Conservation (phyloP, 2,329 filamentous ascomycete species). For the Zopfia rhizophila region DNA sequence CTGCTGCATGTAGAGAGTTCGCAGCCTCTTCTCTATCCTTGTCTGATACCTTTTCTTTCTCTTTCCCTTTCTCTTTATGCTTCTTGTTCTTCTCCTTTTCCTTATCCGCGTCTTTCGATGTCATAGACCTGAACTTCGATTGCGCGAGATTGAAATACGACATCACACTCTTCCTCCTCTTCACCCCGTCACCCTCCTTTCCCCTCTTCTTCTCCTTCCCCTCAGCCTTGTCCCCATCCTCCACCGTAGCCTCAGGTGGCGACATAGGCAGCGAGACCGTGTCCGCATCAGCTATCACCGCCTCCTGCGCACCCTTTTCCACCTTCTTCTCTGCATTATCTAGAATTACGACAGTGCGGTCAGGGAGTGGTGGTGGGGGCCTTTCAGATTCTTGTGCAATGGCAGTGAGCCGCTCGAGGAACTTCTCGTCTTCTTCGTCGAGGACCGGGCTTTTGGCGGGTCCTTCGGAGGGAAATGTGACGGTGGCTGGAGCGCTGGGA, state of each 20-base stretch:
- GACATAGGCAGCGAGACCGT: conserved; percentile 63
- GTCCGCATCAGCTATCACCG: conserved; percentile 57
- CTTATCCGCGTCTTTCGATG: conserved; percentile 42
- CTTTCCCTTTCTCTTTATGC: conserved; percentile 34
- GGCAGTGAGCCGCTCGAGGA: conserved; percentile 63
- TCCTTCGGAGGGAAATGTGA: conserved; percentile 40
- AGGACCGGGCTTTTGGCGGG: conserved; percentile 56
- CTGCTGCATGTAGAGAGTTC: conserved; percentile 45
- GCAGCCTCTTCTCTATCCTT: conserved; percentile 50
- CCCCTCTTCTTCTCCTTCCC: conserved; percentile 42
- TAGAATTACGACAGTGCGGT: conserved; percentile 43
- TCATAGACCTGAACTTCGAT: conserved; percentile 42
- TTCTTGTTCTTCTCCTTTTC: conserved; percentile 44
- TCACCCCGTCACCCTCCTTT: conserved; percentile 25
- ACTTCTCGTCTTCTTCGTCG: conserved; percentile 70
- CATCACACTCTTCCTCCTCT: conserved; percentile 52
- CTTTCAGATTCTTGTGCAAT: conserved; percentile 53
- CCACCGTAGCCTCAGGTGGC: conserved; percentile 49
- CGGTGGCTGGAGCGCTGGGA: conserved; percentile 27
- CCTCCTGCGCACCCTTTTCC: conserved; percentile 58
- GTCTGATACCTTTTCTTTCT: conserved; percentile 43
- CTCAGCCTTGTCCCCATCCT: conserved; percentile 39
- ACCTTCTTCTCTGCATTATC: conserved; percentile 48
- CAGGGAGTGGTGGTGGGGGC: conserved; percentile 55
- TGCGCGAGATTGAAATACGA: conserved; percentile 43